Conservation (phyloP, 1,139 yeast species). For the Spencermartinsiella ligniputridi region DNA sequence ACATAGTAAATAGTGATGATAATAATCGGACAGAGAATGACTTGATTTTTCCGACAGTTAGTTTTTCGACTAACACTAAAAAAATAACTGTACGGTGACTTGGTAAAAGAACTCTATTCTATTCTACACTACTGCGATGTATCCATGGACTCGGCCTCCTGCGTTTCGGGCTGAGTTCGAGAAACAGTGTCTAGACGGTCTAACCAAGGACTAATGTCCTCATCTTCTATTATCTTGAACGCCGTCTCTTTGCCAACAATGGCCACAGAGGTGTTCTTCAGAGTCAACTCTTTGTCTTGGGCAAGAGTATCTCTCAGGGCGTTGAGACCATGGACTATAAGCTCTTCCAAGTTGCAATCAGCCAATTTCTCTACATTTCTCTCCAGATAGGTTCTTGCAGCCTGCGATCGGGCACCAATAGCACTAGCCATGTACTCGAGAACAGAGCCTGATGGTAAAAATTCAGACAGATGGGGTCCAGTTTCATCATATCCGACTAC, state of each 20-base stretch:
- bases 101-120: too few species aligned
- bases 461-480: constrained; percentile 92
- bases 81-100: not conserved
- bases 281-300: constrained; percentile 86
- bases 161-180: constrained; percentile 12
- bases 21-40: not conserved
- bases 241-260: constrained; percentile 77
- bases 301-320: constrained; percentile 92
- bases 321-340: constrained; percentile 81
- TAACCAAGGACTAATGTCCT: constrained; percentile 71
- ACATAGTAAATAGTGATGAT: not conserved
- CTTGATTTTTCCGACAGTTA: not conserved
- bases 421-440: constrained; percentile 92
- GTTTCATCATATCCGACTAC: constrained; percentile 91
- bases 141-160: constrained; percentile 2
- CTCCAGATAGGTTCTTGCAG: constrained; percentile 93
- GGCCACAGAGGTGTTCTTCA: constrained; percentile 83
- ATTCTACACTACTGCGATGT: constrained; percentile 1
- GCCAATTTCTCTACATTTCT: constrained; percentile 70
- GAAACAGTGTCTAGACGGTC: constrained; percentile 61
- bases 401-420: constrained; percentile 98
- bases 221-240: constrained; percentile 81
- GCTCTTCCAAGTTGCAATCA: constrained; percentile 59
- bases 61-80: not conserved
- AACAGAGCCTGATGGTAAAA: constrained; percentile 92